These are phyloP conservation scores for Musa beccarii DNA, from an alignment of 176 grass and related monocot species.

Conservation along the genomic window DNA sequence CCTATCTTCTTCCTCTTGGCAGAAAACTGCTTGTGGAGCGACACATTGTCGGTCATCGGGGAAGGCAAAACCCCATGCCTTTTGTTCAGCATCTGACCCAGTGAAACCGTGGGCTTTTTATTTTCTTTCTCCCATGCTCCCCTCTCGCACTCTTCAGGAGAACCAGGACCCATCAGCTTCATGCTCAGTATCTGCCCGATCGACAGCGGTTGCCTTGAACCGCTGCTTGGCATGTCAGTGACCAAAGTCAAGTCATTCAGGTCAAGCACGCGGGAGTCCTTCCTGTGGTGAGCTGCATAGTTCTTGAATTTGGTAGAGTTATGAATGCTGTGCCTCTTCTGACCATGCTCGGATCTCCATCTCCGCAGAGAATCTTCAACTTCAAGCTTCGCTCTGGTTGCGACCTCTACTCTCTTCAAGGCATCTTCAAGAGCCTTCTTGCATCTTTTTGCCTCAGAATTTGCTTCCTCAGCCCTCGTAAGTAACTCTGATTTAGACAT, in stretches of 20 bases:
- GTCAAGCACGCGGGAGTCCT: conserved; percentile 11
- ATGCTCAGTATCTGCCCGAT: conserved; percentile 93
- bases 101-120: conserved; percentile 42
- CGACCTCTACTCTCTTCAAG: conserved; percentile 57
- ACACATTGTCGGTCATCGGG: conserved; percentile 9
- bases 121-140: conserved; percentile 36
- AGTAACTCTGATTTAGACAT: conserved; percentile 35
- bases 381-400: conserved; percentile 50
- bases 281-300: conserved; percentile 19
- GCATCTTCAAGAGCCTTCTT: conserved; percentile 62
- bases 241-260: conserved; percentile 10
- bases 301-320: conserved; percentile 63
- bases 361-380: conserved; percentile 55
- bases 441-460: conserved; percentile 54
- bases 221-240: conserved; percentile 30
- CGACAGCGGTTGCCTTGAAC: conserved; percentile 31
- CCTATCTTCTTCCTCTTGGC: conserved; percentile 77
- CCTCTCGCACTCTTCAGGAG: conserved; percentile 38
- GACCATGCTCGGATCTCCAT: conserved; percentile 49
- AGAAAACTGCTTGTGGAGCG: conserved; percentile 13
- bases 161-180: conserved; percentile 46
- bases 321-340: conserved; percentile 24
- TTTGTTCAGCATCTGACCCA: conserved; percentile 82
- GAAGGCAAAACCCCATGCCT: conserved; percentile 20
- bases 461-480: conserved; percentile 51